A percentile compares a stretch with the other conserved stretches of the same genome.
These are phyloP conservation scores for Coriaria nepalensis DNA, from an alignment of 306 rosid species.

Conservation along the genomic window DNA sequence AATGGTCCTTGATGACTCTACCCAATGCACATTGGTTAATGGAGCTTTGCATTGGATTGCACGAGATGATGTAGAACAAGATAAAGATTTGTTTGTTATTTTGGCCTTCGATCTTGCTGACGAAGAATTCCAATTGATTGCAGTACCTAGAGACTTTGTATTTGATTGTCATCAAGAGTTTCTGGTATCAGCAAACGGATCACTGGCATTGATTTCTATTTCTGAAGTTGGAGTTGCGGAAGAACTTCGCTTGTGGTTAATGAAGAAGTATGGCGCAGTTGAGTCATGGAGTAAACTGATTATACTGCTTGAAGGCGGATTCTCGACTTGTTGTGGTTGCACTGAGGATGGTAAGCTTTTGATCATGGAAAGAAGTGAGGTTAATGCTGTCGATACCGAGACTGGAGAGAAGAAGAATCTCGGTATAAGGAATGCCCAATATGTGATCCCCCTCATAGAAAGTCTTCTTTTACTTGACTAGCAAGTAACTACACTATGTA, in stretches of 20 bases:
- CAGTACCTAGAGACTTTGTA: neutral
- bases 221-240: too few species aligned
- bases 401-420: neutral
- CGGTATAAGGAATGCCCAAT: neutral
- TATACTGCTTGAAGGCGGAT: neutral
- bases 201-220: neutral
- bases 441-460: neutral
- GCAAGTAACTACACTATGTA: too few species aligned
- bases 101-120: neutral
- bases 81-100: neutral
- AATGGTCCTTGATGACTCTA: neutral
- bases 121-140: neutral
- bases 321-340: neutral
- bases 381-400: too few species aligned
- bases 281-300: neutral
- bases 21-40: neutral
- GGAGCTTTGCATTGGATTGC: neutral
- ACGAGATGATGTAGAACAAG: neutral
- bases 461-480: constrained; percentile 1
- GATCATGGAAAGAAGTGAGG: too few species aligned
- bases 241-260: too few species aligned
- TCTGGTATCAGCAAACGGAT: neutral
- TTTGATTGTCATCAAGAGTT: neutral
- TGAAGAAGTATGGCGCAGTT: neutral
- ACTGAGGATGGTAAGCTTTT: neutral